phyloP scores from a whole-genome alignment of 2,329 filamentous ascomycete species.

The Chalara sp. region DNA sequence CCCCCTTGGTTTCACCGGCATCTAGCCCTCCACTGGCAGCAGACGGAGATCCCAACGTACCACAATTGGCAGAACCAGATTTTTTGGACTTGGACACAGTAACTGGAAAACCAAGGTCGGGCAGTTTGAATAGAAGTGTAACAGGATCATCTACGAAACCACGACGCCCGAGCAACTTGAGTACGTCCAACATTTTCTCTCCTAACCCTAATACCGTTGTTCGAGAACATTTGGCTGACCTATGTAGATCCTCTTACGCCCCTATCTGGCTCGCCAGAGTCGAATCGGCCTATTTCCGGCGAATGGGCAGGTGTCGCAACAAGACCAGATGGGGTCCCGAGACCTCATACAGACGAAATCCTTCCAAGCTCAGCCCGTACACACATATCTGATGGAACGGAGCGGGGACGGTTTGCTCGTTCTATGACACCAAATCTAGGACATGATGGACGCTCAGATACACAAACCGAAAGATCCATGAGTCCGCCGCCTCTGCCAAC shows the following conservation, averaged over 20 bases:
- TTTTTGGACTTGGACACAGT: slow-evolving; percentile 51
- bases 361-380: slow-evolving; percentile 40
- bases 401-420: slow-evolving; percentile 31
- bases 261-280: slow-evolving; percentile 45
- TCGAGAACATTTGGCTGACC: slow-evolving; percentile 11
- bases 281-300: slow-evolving; percentile 39
- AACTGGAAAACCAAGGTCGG: slow-evolving; percentile 32
- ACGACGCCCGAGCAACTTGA: slow-evolving; percentile 24
- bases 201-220: background rate
- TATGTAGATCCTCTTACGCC: slow-evolving; percentile 37
- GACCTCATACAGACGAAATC: slow-evolving; percentile 50
- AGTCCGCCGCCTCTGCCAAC: slow-evolving; percentile 70
- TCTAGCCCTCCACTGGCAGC: slow-evolving; percentile 66
- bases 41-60: slow-evolving; percentile 33
- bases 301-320: slow-evolving; percentile 40
- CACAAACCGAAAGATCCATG: slow-evolving; percentile 50
- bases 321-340: slow-evolving; percentile 13
- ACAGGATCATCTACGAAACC: slow-evolving; percentile 34
- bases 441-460: slow-evolving; percentile 20
- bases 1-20: slow-evolving; percentile 85
- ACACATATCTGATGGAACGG: slow-evolving; percentile 18
- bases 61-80: slow-evolving; percentile 60
- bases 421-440: slow-evolving; percentile 32
- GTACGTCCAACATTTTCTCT: slow-evolving; percentile 14
- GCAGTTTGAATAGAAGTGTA: slow-evolving; percentile 36